A percentile compares a stretch with the other conserved stretches of the same genome.
These are phyloP conservation scores for Juglanconis oblonga DNA, from an alignment of 2,329 filamentous ascomycete species.

Conservation along the genomic window DNA sequence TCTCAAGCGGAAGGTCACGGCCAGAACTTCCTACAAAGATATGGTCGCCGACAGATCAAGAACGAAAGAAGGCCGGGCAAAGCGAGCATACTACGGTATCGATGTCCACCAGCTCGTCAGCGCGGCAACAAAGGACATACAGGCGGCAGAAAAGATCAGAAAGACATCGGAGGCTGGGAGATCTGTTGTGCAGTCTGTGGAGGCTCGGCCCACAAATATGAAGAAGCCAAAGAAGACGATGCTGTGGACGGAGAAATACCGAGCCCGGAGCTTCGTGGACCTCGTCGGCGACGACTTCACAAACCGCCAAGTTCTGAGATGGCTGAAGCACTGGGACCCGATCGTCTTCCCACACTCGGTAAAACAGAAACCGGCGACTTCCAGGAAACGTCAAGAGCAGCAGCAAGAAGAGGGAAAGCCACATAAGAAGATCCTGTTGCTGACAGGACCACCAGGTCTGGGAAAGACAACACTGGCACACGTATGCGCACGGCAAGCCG, in stretches of 20 bases:
- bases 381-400: constrained; percentile 42
- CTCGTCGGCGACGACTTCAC: constrained; percentile 92
- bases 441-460: constrained; percentile 88
- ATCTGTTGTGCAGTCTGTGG: constrained; percentile 41
- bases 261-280: constrained; percentile 87
- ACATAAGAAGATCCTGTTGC: constrained; percentile 82
- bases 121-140: constrained; percentile 61
- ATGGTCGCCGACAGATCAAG: constrained; percentile 67
- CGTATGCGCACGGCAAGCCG: constrained; percentile 91
- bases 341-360: constrained; percentile 81
- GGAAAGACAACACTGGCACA: constrained; percentile 96
- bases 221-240: constrained; percentile 51
- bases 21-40: constrained; percentile 57
- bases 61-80: constrained; percentile 65
- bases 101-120: constrained; percentile 83
- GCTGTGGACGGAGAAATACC: constrained; percentile 97
- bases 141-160: constrained; percentile 27
- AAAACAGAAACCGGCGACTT: constrained; percentile 51
- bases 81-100: constrained; percentile 83
- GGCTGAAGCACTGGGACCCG: constrained; percentile 92
- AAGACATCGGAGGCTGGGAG: constrained; percentile 25
- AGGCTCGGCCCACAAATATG: constrained; percentile 26
- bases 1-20: constrained; percentile 47
- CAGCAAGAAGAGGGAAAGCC: constrained; percentile 66
- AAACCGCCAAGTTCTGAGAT: constrained; percentile 83